Base-by-base conservation (phyloP, 805 yeast genomes). In the Blastobotrys robertii region DNA sequence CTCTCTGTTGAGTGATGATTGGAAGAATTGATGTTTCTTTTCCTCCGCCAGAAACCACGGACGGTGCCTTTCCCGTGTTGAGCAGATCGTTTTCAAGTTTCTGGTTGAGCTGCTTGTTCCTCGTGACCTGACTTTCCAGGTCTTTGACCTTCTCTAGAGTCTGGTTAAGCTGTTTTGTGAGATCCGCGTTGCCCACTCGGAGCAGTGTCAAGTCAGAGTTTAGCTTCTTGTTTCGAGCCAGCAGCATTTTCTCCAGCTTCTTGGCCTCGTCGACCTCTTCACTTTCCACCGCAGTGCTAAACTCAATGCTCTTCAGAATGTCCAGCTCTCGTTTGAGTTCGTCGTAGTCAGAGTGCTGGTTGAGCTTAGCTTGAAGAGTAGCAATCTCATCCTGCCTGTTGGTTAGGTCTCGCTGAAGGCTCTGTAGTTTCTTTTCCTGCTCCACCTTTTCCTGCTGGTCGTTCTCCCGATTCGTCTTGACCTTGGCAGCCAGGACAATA, bases 1-100 rank as follows among this genome's bases (percentile, higher is more conserved):
- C 98, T 59, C 98, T 77, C 65, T 90, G 98, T 57, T 90, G 88
- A 10, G 96, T 87, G 25, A 92, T 77, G 42, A 90, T 86, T 1
- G 94, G 94, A 40, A 90, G 62, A 25, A 88, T 3, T 78, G 55
- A 49, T n/a, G 68, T 56, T 41, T 73, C 76, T 43, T 51, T 53
- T 55, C 46, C 54, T 38, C 62, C 62, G 9, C 64, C 65, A 8
- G 63, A 57, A 7, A 62, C 54, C 30, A 58, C 55, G 6, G 65
- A 61, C 16, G 54, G 49, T 12, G 50, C 40, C 29, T 51, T 43
- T 29, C 52, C 60, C 28, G 72, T 73, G 45, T 79, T 80, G 30
- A 83, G 59, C 48, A 90, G 59, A 56, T 90, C 97, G 22, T 70
- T 66, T 59, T 92, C 97, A 39, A 92, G 67, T 56, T 76, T 77